phyloP scores from a whole-genome alignment of 352 stramenopile species.

The Pythium phragmiticola region DNA sequence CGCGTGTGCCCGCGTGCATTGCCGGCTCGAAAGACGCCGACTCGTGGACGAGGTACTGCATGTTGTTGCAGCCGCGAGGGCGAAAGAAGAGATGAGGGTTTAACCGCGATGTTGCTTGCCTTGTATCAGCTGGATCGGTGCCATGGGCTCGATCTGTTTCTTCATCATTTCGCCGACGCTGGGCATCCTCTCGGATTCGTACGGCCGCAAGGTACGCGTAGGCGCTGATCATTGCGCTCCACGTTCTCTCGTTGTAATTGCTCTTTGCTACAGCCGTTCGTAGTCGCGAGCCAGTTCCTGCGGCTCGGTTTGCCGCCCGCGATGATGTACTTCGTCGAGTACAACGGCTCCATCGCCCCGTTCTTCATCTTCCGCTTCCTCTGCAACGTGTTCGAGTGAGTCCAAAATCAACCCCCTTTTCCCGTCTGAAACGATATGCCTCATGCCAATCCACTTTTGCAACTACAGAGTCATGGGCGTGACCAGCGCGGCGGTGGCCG shows the following conservation, averaged over 20 bases:
- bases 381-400: slow-evolving; percentile 58
- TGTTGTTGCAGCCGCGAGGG: not conserved
- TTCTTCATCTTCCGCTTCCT: slow-evolving; percentile 66
- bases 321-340: slow-evolving; percentile 70
- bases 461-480: slow-evolving; percentile 48
- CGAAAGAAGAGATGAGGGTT: not conserved
- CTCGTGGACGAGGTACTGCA: slow-evolving; percentile 59
- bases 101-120: not conserved
- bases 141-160: slow-evolving; percentile 52
- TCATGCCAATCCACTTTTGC: not conserved
- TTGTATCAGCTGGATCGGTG: slow-evolving; percentile 45
- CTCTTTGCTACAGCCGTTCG: slow-evolving; percentile 46
- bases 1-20: slow-evolving; percentile 50
- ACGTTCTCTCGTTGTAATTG: not conserved
- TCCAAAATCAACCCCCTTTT: not conserved
- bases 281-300: slow-evolving; percentile 64
- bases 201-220: slow-evolving; percentile 68
- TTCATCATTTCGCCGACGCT: slow-evolving; percentile 77
- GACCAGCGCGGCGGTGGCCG: slow-evolving; percentile 56
- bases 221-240: too few relatives aligned
- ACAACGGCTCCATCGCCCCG: slow-evolving; percentile 49
- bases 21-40: slow-evolving; percentile 64
- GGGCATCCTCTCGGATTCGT: slow-evolving; percentile 69
- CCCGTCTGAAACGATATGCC: not conserved
- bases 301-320: slow-evolving; percentile 61